Base-by-base conservation (phyloP, 2,329 filamentous ascomycete genomes). In the Fusarium torreyae region DNA sequence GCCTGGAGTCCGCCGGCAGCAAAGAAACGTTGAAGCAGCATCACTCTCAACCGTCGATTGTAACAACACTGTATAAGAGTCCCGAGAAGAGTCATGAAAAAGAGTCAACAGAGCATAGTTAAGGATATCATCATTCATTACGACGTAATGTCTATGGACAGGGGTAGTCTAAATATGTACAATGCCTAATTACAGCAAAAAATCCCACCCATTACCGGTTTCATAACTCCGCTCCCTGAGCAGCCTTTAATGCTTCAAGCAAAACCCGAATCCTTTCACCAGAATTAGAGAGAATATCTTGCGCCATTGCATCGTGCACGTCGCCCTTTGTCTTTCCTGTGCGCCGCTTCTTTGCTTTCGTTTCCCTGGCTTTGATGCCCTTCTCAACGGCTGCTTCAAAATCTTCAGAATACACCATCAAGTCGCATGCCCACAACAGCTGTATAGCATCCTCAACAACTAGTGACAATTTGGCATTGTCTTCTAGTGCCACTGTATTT, bases 381-480 rank as follows among this genome's bases (percentile, higher is more conserved):
- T 73, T 80, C 59, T 80, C 78, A 14, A 83, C 81, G 0, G 84
- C 84, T 7, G 66, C 65, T 17, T 75, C 75, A 17, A 88, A 74
- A 6, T 66, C 66, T 1, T 75, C 63, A 31, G 78, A 78, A 67
- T 83, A 82, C 2, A 63, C 59, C 14, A 82, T 67, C 20, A 73
- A 70, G 14, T 79, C 78, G 26, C 76, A 73, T 4, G 60, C 57
- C 78, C 82, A 85, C 5, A 87, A 77, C 8, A 89, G 79, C 45
- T 89, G 84, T 31, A 93, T 74, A 50, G 93, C 78, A 3, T 84
- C 84, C 79, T 95, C 93, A 0, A 94, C 80, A 31, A 92, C 77
- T 11, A 94, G 79, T 3, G 90, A 90, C 38, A 94, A 83, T 76
- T 92, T 92, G 28, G 90, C 89, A 71, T 96, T 94, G 66, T 94